These are phyloP conservation scores for Fusarium sp. DNA, from an alignment of 2,329 filamentous ascomycete genomes.

Conservation along the genomic window DNA sequence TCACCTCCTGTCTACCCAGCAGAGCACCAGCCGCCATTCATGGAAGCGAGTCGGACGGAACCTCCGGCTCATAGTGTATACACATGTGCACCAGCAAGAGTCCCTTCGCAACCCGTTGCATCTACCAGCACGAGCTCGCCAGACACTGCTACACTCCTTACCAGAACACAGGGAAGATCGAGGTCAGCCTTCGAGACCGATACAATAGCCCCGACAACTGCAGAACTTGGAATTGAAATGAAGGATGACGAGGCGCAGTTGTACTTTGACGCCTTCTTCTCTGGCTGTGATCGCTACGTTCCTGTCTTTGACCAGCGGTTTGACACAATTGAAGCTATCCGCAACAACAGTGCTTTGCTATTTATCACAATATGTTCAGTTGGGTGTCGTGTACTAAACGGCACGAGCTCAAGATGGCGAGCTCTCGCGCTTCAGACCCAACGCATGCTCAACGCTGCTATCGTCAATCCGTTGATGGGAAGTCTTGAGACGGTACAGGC, in stretches of 20 bases:
- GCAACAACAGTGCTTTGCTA: neutral
- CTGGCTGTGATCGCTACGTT: conserved; percentile 10
- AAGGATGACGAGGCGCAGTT: neutral
- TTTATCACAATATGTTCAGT: conserved; percentile 17
- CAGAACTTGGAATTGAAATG: neutral
- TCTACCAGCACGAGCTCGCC: neutral
- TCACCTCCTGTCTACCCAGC: neutral
- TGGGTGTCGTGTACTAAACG: conserved; percentile 9
- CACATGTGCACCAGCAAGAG: neutral
- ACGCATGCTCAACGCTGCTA: conserved; percentile 16
- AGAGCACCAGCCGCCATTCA: neutral
- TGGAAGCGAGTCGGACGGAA: accelerated
- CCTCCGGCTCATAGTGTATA: neutral
- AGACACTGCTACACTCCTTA: neutral
- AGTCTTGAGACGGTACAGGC: conserved; percentile 15
- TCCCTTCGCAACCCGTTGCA: neutral
- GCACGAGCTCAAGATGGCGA: neutral
- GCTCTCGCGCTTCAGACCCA: neutral
- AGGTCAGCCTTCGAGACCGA: conserved; percentile 3
- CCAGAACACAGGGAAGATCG: neutral
- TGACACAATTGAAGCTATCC: neutral
- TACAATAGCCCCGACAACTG: neutral
- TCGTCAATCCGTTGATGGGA: neutral
- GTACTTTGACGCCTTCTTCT: conserved; percentile 16
- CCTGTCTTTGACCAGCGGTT: neutral